phyloP scores from a whole-genome alignment of 208 protist genomes.

The Crithidia acanthocephali region DNA sequence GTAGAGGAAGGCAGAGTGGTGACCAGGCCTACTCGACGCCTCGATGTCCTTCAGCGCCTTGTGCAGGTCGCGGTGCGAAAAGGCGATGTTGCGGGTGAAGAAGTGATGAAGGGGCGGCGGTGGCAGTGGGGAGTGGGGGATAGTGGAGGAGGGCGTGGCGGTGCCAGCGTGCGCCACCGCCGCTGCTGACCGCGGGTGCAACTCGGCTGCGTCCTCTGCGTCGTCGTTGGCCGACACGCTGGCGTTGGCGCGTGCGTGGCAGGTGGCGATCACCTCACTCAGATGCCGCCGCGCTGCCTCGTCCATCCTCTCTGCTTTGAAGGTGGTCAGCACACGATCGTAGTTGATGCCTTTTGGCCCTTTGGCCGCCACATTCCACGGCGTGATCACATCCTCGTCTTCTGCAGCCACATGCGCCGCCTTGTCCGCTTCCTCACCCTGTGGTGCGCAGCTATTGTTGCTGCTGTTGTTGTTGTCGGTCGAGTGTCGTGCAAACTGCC shows the following conservation, averaged over 20 bases:
- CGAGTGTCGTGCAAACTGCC: slow-evolving; percentile 4
- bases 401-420: not conserved
- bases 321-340: slow-evolving; percentile 76
- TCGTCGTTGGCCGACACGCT: slow-evolving; percentile 20
- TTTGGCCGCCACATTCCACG: slow-evolving; percentile 79
- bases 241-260: slow-evolving; percentile 4
- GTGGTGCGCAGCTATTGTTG: not conserved
- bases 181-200: not conserved
- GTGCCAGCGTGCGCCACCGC: not conserved
- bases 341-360: slow-evolving; percentile 84
- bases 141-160: not conserved
- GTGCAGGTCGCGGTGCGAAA: slow-evolving; percentile 98
- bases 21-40: slow-evolving; percentile 41
- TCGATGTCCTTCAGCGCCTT: slow-evolving; percentile 93
- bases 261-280: slow-evolving; percentile 30
- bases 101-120: slow-evolving; percentile 85
- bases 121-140: not conserved
- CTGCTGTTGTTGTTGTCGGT: not conserved
- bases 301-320: slow-evolving; percentile 77
- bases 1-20: slow-evolving; percentile 98
- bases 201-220: not conserved
- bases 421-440: not conserved
- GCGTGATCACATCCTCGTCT: slow-evolving; percentile 69
- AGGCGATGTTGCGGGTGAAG: slow-evolving; percentile 96
- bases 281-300: slow-evolving; percentile 41